A percentile compares a stretch with the other conserved stretches of the same genome.
Evolutionary conservation across 331 rosid genomes (phyloP).

Genomic region (Cucumis variabilis): DNA sequence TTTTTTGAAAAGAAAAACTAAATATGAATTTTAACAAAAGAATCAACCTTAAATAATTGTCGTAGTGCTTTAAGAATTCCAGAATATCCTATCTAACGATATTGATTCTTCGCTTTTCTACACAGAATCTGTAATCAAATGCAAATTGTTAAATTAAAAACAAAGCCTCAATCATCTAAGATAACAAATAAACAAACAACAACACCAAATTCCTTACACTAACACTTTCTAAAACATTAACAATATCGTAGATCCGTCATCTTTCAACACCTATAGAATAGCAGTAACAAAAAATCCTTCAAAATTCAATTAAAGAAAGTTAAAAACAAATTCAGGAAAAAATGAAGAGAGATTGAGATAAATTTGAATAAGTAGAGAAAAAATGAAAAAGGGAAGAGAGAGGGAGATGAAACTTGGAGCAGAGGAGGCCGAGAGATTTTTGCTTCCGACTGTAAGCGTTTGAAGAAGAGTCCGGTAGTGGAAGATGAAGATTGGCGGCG

Average conservation of each 20-base stretch:
- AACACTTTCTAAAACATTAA: conserved; percentile 84
- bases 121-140: too few relatives aligned
- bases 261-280: conserved; percentile 75
- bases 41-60: too few relatives aligned
- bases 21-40: too few relatives aligned
- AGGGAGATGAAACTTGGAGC: conserved; percentile 68
- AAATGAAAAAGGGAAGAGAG: not conserved
- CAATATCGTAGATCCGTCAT: conserved; percentile 93
- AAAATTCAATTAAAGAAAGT: not conserved
- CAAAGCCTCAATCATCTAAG: too few relatives aligned
- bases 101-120: too few relatives aligned
- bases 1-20: too few relatives aligned
- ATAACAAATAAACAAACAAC: too few relatives aligned
- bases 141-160: too few relatives aligned
- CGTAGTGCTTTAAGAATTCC: too few relatives aligned
- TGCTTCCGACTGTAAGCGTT: conserved; percentile 75
- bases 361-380: not conserved
- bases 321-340: not conserved
- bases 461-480: conserved; percentile 36
- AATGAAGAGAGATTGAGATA: not conserved
- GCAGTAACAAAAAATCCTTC: not conserved
- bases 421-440: conserved; percentile 84
- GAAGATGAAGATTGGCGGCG: not conserved
- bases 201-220: conserved; percentile 57
- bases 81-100: too few relatives aligned